phyloP scores from a whole-genome alignment of 2,329 filamentous ascomycete genomes.

The Leptographium lundbergii region DNA sequence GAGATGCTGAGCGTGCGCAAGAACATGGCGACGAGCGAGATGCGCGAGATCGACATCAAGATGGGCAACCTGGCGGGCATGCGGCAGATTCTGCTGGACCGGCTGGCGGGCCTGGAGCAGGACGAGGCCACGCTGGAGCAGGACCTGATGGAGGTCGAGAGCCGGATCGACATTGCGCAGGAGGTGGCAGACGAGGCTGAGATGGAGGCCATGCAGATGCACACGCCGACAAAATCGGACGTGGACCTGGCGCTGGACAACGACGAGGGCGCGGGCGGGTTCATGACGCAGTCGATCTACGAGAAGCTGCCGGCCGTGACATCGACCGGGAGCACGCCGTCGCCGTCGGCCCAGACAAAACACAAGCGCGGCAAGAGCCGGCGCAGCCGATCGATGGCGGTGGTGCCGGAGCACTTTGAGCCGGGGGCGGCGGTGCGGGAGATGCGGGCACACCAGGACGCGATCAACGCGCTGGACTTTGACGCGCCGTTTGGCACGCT shows the following conservation, averaged over 20 bases:
- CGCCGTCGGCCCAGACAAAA: slow-evolving; percentile 28
- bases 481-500: slow-evolving; percentile 94
- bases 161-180: slow-evolving; percentile 48
- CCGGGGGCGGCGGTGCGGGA: slow-evolving; percentile 81
- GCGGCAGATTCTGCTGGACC: slow-evolving; percentile 81
- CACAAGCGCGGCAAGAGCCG: slow-evolving; percentile 36
- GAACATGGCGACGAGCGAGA: slow-evolving; percentile 95
- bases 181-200: slow-evolving; percentile 46
- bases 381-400: slow-evolving; percentile 76
- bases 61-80: slow-evolving; percentile 87
- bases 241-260: slow-evolving; percentile 39
- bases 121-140: slow-evolving; percentile 85
- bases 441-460: slow-evolving; percentile 76
- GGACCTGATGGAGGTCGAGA: slow-evolving; percentile 56
- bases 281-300: slow-evolving; percentile 98
- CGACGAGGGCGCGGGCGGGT: slow-evolving; percentile 31
- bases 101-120: slow-evolving; percentile 74
- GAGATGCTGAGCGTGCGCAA: slow-evolving; percentile 89
- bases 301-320: slow-evolving; percentile 90
- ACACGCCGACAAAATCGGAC: slow-evolving; percentile 38
- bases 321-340: slow-evolving; percentile 32
- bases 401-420: slow-evolving; percentile 90
- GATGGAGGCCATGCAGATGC: slow-evolving; percentile 36
- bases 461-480: slow-evolving; percentile 84
- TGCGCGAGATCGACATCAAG: slow-evolving; percentile 92